phyloP scores from a whole-genome alignment of 495 filamentous ascomycete genomes.

The Barbatosphaeria neglecta region DNA sequence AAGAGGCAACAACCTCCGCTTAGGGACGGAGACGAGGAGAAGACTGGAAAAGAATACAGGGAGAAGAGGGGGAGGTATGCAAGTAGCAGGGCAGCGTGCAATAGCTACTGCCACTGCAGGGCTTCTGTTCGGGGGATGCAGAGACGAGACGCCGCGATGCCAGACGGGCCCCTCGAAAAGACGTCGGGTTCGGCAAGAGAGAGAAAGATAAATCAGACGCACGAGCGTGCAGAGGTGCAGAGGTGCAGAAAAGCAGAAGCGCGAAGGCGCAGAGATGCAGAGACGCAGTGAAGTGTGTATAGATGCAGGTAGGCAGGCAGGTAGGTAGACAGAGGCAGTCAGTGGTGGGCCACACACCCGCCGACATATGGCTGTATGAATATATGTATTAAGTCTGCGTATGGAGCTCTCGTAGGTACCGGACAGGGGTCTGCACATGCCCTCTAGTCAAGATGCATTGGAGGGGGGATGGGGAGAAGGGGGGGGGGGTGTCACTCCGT shows the following conservation, averaged over 20 bases:
- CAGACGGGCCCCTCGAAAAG: constrained; percentile 14
- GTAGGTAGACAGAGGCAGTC: no score
- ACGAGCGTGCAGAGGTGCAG: constrained; percentile 13
- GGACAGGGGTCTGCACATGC: constrained; percentile 1
- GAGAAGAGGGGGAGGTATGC: neutral
- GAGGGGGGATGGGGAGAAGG: constrained; percentile 4
- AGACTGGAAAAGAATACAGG: neutral
- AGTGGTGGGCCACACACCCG: constrained; percentile 12
- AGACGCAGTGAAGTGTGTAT: no score
- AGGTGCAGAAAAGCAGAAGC: no score
- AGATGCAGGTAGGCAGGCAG: no score
- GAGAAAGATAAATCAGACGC: constrained; percentile 19
- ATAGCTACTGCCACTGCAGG: neutral
- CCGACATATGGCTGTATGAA: constrained; percentile 15
- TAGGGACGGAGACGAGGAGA: no score
- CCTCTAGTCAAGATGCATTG: constrained; percentile 5
- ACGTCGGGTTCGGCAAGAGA: constrained; percentile 10
- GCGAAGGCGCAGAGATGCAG: no score
- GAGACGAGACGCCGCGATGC: constrained; percentile 18
- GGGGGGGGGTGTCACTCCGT: no score
- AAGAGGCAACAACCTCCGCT: no score
- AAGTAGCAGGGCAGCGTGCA: neutral
- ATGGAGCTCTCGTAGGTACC: constrained; percentile 10
- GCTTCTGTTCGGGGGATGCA: constrained; percentile 20
- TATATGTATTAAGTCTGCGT: constrained; percentile 8